Conservation (phyloP, 805 yeast genomes). For the Metschnikowia continentalis region DNA sequence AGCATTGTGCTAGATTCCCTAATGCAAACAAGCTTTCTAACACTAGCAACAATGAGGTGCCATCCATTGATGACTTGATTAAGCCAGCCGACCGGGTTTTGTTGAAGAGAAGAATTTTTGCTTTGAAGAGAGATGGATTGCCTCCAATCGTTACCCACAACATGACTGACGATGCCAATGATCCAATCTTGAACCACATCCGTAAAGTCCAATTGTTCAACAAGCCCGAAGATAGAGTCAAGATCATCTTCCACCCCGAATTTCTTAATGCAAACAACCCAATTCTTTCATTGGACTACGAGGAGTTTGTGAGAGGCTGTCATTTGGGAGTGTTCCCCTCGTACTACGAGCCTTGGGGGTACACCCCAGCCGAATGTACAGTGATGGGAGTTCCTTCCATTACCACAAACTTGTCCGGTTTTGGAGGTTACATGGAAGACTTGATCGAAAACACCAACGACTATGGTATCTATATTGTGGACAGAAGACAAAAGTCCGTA, state of each 20-base stretch:
- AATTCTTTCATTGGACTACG: conserved; percentile 87
- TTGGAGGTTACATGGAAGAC: conserved; percentile 98
- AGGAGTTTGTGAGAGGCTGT: conserved; percentile 96
- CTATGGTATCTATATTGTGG: conserved; percentile 96
- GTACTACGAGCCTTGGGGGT: conserved; percentile 99
- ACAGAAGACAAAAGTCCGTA: conserved; percentile 85
- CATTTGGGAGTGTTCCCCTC: conserved; percentile 98
- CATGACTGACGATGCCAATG: conserved; percentile 87
- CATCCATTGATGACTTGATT: conserved; percentile 77
- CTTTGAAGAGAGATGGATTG: conserved; percentile 79
- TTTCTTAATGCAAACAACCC: conserved; percentile 94
- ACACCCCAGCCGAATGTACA: conserved; percentile 98
- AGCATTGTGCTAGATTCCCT: conserved; percentile 74
- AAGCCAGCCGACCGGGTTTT: conserved; percentile 84
- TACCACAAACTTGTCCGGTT: conserved; percentile 93
- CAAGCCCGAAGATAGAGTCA: conserved; percentile 84
- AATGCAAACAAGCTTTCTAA: conserved; percentile 40
- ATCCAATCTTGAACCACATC: conserved; percentile 87
- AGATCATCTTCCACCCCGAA: conserved; percentile 96
- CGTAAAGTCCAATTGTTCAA: conserved; percentile 90
- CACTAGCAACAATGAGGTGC: conserved; percentile 56
- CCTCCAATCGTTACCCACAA: conserved; percentile 98
- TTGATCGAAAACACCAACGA: conserved; percentile 89
- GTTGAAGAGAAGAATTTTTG: conserved; percentile 87
- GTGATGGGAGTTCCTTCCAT: conserved; percentile 99